Evolutionary conservation across 2,329 filamentous ascomycete genomes (phyloP).

Genomic region (Fusarium brachygibbosum): DNA sequence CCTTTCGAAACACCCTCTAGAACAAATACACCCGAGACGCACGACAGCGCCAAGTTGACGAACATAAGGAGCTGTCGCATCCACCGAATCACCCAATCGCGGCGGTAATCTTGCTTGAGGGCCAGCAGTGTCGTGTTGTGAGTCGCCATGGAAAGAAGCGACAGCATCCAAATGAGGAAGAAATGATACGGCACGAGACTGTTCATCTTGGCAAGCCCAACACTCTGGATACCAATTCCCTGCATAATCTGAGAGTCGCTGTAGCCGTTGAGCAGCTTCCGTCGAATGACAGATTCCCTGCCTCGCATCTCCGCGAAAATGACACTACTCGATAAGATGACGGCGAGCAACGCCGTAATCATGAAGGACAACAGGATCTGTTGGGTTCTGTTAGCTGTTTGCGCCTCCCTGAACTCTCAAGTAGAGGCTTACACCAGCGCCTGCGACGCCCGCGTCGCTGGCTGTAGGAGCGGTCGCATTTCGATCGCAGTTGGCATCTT

Average conservation of each 20-base stretch:
- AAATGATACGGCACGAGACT: conserved; percentile 76
- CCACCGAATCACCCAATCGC: conserved; percentile 77
- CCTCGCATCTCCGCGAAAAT: conserved; percentile 67
- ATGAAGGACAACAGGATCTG: conserved; percentile 72
- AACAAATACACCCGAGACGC: conserved; percentile 68
- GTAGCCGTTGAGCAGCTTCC: conserved; percentile 75
- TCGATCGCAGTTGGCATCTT: conserved; percentile 71
- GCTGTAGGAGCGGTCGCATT: conserved; percentile 59
- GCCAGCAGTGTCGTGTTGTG: conserved; percentile 76
- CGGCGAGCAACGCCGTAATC: conserved; percentile 70
- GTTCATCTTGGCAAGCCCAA: conserved; percentile 71
- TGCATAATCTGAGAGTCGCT: conserved; percentile 78
- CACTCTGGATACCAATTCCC: conserved; percentile 75
- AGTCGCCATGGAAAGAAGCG: conserved; percentile 73
- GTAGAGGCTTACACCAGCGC: conserved; percentile 62
- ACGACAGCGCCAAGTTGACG: conserved; percentile 71
- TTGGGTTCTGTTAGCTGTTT: conserved; percentile 21
- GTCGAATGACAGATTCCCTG: conserved; percentile 66
- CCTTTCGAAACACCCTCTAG: conserved; percentile 67
- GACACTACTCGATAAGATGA: conserved; percentile 68
- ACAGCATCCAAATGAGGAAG: conserved; percentile 78
- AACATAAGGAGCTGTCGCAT: conserved; percentile 76
- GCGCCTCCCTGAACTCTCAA: conserved; percentile 40
- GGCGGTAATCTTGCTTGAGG: conserved; percentile 73
- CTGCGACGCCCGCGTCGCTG: conserved; percentile 70